phyloP scores from a whole-genome alignment of 2,329 filamentous ascomycete genomes.

The Celoporthe dispersa region DNA sequence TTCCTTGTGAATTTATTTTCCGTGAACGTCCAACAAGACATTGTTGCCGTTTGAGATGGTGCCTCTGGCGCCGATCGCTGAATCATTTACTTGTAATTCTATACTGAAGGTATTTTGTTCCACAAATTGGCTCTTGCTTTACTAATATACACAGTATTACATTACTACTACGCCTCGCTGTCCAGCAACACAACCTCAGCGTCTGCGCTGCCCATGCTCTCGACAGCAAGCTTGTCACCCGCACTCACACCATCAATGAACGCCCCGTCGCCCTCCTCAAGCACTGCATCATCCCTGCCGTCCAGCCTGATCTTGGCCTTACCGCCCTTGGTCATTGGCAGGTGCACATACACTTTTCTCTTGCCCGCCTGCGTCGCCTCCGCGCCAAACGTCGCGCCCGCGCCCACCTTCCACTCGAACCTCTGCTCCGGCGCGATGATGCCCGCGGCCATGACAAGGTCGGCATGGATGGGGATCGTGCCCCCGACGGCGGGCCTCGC shows the following conservation, averaged over 20 bases:
- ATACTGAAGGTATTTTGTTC: no score
- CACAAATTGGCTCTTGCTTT: not conserved
- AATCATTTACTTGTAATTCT: no score
- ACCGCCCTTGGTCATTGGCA: constrained; percentile 79
- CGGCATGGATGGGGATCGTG: constrained; percentile 84
- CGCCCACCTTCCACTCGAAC: constrained; percentile 77
- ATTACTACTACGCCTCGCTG: constrained; percentile 43
- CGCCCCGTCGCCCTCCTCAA: constrained; percentile 80
- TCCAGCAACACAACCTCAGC: constrained; percentile 73
- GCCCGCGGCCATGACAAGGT: constrained; percentile 81
- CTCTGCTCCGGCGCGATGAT: constrained; percentile 68
- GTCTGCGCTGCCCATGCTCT: constrained; percentile 70
- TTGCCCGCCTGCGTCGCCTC: constrained; percentile 55
- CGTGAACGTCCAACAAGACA: no score
- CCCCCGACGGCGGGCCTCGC: constrained; percentile 63
- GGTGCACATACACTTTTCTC: constrained; percentile 78
- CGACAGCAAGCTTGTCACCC: constrained; percentile 66
- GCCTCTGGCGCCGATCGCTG: no score
- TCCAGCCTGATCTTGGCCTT: constrained; percentile 73
- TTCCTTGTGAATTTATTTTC: no score
- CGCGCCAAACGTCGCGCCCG: constrained; percentile 25
- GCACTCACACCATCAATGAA: constrained; percentile 70
- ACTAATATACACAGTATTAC: not conserved
- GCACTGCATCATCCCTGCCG: constrained; percentile 66
- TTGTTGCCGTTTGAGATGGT: no score